Percentiles rank a stretch among this genome's conserved stretches.
These are phyloP conservation scores for Ramicandelaber brevisporus DNA, from an alignment of 192 early-diverging fungal genomes.

Conservation along the genomic window DNA sequence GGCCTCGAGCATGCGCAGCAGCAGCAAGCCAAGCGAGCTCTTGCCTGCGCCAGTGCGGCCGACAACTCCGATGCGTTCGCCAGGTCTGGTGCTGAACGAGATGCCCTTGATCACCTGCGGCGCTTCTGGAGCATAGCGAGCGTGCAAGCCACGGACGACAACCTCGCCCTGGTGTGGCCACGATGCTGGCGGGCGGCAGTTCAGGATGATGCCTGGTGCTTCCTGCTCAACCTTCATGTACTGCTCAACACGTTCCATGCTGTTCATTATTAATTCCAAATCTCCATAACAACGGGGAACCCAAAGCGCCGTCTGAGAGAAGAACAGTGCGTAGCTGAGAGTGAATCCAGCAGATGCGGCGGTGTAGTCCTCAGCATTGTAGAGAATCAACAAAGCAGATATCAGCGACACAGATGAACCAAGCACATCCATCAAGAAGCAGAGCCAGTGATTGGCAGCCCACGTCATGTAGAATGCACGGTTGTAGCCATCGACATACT, in stretches of 20 bases:
- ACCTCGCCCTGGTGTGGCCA: slow-evolving; percentile 49
- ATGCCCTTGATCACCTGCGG: slow-evolving; percentile 47
- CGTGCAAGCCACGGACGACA: slow-evolving; percentile 27
- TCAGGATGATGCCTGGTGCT: slow-evolving; percentile 20
- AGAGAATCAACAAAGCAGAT: slow-evolving; percentile 34
- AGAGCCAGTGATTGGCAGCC: too few species aligned
- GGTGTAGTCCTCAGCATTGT: slow-evolving; percentile 17
- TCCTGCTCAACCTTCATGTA: slow-evolving; percentile 58
- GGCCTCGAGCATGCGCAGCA: slow-evolving; percentile 53
- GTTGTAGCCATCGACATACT: too few species aligned
- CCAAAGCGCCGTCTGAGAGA: slow-evolving; percentile 43
- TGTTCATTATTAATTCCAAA: slow-evolving; percentile 55
- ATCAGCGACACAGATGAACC: slow-evolving; percentile 40
- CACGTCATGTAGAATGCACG: too few species aligned
- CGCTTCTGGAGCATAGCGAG: slow-evolving; percentile 39
- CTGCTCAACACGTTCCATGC: slow-evolving; percentile 54
- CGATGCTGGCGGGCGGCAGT: slow-evolving; percentile 15
- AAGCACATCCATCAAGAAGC: slow-evolving; percentile 47
- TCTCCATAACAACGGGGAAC: slow-evolving; percentile 36
- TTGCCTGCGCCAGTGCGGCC: slow-evolving; percentile 69
- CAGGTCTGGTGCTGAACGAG: slow-evolving; percentile 31
- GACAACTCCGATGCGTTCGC: slow-evolving; percentile 66
- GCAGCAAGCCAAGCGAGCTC: slow-evolving; percentile 28
- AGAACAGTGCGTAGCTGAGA: slow-evolving; percentile 52
- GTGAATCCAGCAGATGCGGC: slow-evolving; percentile 61